Percentiles rank a stretch among this genome's conserved stretches.
Evolutionary conservation across 2,329 filamentous ascomycete genomes (phyloP).

Genomic region (Fusarium sp.): DNA sequence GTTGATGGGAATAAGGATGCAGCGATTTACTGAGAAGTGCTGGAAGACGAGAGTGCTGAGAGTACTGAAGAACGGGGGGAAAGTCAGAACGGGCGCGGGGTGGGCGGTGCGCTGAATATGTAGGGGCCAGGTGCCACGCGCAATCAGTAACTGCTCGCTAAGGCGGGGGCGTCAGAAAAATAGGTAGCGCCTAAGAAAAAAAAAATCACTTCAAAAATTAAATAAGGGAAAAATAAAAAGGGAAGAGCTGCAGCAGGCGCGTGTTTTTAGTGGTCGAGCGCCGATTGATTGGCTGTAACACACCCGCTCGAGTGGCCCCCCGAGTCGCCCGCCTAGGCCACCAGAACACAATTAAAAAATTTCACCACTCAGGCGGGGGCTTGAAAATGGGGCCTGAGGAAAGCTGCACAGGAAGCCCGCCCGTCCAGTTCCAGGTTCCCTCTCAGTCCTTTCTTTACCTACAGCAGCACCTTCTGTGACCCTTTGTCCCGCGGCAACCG

Average conservation of each 20-base stretch:
- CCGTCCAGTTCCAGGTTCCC: background rate
- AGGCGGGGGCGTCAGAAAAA: slow-evolving; percentile 36
- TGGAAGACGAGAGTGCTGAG: slow-evolving; percentile 44
- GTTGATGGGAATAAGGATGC: slow-evolving; percentile 36
- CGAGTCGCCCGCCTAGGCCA: slow-evolving; percentile 18
- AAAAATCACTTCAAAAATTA: slow-evolving; percentile 22
- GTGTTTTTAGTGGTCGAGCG: slow-evolving; percentile 33
- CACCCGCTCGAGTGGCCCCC: slow-evolving; percentile 22
- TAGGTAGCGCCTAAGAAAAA: slow-evolving; percentile 30
- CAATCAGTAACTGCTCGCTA: slow-evolving; percentile 49
- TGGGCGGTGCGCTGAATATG: slow-evolving; percentile 53
- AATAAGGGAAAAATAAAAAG: slow-evolving; percentile 24
- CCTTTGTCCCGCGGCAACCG: slow-evolving; percentile 17
- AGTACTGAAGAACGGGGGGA: slow-evolving; percentile 48
- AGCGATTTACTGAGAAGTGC: slow-evolving; percentile 36
- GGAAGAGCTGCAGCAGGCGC: slow-evolving; percentile 40
- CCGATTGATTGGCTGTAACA: slow-evolving; percentile 25
- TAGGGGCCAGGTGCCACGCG: slow-evolving; percentile 47
- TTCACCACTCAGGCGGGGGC: slow-evolving; percentile 31
- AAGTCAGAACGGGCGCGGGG: slow-evolving; percentile 47
- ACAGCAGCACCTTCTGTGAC: slow-evolving; percentile 10
- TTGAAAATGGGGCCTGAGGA: slow-evolving; percentile 35
- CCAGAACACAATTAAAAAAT: slow-evolving; percentile 26
- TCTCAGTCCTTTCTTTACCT: slow-evolving; percentile 18
- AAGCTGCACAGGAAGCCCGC: background rate